phyloP scores from a whole-genome alignment of 768 basidiomycete genomes.

The Lentinula sp. region DNA sequence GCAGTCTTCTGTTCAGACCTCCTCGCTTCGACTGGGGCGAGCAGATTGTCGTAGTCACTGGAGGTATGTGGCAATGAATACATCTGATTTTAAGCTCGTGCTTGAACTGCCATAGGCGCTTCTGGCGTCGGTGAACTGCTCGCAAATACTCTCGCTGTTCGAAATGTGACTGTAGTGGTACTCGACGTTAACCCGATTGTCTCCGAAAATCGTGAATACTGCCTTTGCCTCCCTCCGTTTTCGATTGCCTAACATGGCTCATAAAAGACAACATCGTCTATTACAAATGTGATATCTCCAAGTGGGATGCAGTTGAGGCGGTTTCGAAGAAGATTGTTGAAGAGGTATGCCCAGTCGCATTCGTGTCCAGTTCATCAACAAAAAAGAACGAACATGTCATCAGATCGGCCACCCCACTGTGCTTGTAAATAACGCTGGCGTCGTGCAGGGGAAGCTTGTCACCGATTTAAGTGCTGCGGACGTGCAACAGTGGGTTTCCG shows the following conservation, averaged over 20 bases:
- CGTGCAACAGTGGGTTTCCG: conserved; percentile 57
- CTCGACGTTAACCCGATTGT: conserved; percentile 77
- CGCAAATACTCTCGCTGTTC: conserved; percentile 79
- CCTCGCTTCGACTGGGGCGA: conserved; percentile 75
- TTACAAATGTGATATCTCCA: conserved; percentile 90
- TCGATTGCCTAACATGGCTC: background rate
- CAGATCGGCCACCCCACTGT: conserved; percentile 88
- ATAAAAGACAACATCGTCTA: conserved; percentile 68
- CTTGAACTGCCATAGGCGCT: conserved; percentile 44
- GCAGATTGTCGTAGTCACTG: conserved; percentile 87
- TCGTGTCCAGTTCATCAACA: too few species aligned
- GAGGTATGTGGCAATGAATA: conserved; percentile 46
- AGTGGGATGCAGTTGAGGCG: conserved; percentile 77
- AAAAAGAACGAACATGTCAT: background rate
- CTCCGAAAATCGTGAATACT: conserved; percentile 76
- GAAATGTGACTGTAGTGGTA: conserved; percentile 79
- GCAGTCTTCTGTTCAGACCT: conserved; percentile 55
- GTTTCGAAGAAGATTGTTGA: conserved; percentile 68
- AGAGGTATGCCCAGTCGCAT: conserved; percentile 46
- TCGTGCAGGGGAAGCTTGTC: conserved; percentile 84
- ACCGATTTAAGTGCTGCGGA: conserved; percentile 77
- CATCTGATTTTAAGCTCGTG: background rate
- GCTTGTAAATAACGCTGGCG: conserved; percentile 91
- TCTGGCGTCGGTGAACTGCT: conserved; percentile 87
- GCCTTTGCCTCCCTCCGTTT: conserved; percentile 17